Base-by-base conservation (phyloP, 164 flowering plant species). In the Litsea cubeba region DNA sequence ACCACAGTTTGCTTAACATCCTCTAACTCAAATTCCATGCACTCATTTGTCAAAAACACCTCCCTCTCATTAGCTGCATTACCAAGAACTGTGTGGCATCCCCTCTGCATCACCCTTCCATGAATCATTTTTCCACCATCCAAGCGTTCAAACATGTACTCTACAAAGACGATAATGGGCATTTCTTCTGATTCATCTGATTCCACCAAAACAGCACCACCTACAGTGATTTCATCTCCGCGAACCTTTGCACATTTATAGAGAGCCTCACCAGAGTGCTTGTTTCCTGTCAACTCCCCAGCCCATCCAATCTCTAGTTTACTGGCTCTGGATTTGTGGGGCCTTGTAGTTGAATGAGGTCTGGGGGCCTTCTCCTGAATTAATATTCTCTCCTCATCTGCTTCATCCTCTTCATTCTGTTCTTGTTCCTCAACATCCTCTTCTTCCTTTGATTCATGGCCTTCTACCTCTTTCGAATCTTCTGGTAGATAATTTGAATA, bases 61-160 rank as follows among this genome's bases (percentile, higher is more conserved):
- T 95, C 99, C 81, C 97, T 86, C 74, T 87, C 95, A 81, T 89
- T 90, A 12, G 90, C 92, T 73, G 95, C 70, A 68, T 93, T 93
- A 1, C 94, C 97, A 54, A 95, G 86, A 74, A 95, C 87, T 58
- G 99, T 93, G 65, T 86, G 76, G 62, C 81, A 85, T 65, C 97
- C 97, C 74, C 78, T 81, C 74, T 76, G 79, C 91, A 95, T 76
- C 75, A 83, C 54, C 80, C 95, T 83, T n/a, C 98, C 99, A 82
- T 95, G 99, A 76, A 83, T 78, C 88, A 90, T 88, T 77, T 90
- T 91, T 65, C 62, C 81, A 62, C 85, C 87, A 81, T 83, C 76
- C 28, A 62, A 71, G 22, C 74, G 81, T 82, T 93, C 97, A 90
- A 80, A 90, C 97, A 95, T 87, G 75, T 88, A 95, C 69, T 95